A percentile compares a stretch with the other conserved stretches of the same genome.
Evolutionary conservation across 2,329 filamentous ascomycete genomes (phyloP).

Genomic region (Madurella fahalii): DNA sequence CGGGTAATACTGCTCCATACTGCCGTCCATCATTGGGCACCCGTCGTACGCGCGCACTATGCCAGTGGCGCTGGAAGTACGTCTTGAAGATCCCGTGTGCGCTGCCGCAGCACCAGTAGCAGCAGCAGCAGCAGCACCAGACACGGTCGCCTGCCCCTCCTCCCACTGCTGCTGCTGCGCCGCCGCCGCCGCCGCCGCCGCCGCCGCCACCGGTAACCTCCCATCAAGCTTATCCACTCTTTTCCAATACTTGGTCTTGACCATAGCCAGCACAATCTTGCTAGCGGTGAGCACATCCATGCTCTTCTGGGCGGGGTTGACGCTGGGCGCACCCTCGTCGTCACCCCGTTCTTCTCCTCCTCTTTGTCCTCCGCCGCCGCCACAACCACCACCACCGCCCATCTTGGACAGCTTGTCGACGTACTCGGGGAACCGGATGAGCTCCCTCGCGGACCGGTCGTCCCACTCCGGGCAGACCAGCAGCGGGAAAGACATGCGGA

Average conservation of each 20-base stretch:
- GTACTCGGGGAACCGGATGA: slow-evolving; percentile 39
- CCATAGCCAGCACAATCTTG: slow-evolving; percentile 42
- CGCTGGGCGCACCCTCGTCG: not conserved
- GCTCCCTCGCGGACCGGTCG: slow-evolving; percentile 36
- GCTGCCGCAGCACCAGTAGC: not conserved
- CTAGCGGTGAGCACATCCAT: slow-evolving; percentile 45
- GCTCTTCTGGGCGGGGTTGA: slow-evolving; percentile 17
- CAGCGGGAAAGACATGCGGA: slow-evolving; percentile 46
- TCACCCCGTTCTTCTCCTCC: slow-evolving; percentile 15
- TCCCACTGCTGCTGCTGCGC: not conserved
- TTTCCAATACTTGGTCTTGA: slow-evolving; percentile 44
- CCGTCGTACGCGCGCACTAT: slow-evolving; percentile 11
- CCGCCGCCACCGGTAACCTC: not conserved
- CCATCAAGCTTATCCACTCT: slow-evolving; percentile 35
- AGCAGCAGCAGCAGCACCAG: not conserved
- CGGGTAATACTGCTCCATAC: slow-evolving; percentile 42
- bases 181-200: too few relatives aligned
- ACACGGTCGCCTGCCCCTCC: not conserved
- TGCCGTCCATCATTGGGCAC: slow-evolving; percentile 52
- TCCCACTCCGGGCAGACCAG: slow-evolving; percentile 35
- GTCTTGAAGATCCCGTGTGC: not conserved
- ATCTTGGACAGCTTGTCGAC: slow-evolving; percentile 35
- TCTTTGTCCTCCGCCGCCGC: not conserved
- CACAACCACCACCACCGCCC: slow-evolving; percentile 6
- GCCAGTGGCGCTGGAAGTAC: too few relatives aligned